Evolutionary conservation across 1,284 basidiomycete species (phyloP), one percentile per base, ranked within the genome.

Genomic region (Amylostereum areolatum): DNA sequence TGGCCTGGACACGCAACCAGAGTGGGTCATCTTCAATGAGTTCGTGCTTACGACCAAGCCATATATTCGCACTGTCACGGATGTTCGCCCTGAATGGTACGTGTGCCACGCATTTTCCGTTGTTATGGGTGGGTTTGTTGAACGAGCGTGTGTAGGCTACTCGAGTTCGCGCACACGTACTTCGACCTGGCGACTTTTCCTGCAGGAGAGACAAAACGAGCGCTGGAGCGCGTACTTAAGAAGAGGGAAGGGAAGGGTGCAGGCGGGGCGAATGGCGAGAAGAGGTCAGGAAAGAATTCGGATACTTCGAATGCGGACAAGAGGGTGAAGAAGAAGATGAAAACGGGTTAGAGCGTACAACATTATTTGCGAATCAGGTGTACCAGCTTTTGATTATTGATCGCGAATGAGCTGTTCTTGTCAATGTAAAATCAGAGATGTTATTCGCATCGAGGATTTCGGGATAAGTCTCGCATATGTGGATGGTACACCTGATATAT

Each of bases 1-100:
- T 55, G 93, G 95, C 29, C 72, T 99, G 43, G 92, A 97, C 57
- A 83, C 83, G n/a, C 86, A 86, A 51, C 94, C 96, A 0, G 95
- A 98, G 61, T 99, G 94, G 92, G 92, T 98, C 11, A 68, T 97
- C 37, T 99, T 97, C 77, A 97, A 99, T 66, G 97, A 97, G 67
- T 99, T 99, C 64, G 93, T 98, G 29, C 72, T 98, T 54, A 99
- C 96, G 10, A 93, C 93, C 7, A 72, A 80, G 52, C 81, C 85
- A 52, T 98, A 89, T 61, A 95, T 99, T 60, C 84, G 96, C 36
- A 97, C 91, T 0, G 91, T 96, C 24, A 89, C 93, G 1, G 92
- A 95, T 55, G 80, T 98, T 49, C 77, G 81, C 60, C 80, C 89
- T 2, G 94, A 97, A 62, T 98, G 97, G 92, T 90, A 63, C 32